A percentile compares a stretch with the other conserved stretches of the same genome.
phyloP scores from a whole-genome alignment of 192 early-diverging fungal genomes.

The Gryganskiella cystojenkinii region DNA sequence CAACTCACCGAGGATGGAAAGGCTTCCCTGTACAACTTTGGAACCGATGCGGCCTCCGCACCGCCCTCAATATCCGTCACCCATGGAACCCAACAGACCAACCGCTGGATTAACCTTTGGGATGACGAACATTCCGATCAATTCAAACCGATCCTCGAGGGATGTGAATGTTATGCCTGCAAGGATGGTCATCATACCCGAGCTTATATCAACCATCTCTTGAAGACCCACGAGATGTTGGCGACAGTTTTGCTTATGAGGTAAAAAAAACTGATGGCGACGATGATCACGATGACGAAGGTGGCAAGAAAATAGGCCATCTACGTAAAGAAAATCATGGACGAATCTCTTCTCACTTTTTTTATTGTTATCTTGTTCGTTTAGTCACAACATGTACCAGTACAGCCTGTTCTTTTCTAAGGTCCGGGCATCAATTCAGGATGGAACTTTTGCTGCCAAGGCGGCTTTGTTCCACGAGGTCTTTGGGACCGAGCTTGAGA shows the following conservation, averaged over 20 bases:
- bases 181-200: conserved; percentile 67
- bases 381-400: conserved; percentile 53
- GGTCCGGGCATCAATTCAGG: conserved; percentile 38
- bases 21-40: conserved; percentile 69
- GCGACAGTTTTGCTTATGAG: conserved; percentile 78
- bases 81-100: background rate
- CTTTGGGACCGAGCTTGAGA: conserved; percentile 36
- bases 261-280: conserved; percentile 21
- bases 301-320: too few relatives aligned
- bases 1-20: conserved; percentile 73
- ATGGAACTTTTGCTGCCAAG: conserved; percentile 34
- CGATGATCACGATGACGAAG: too few relatives aligned
- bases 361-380: background rate
- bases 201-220: conserved; percentile 80
- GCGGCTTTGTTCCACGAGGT: conserved; percentile 14
- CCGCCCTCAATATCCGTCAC: too few relatives aligned
- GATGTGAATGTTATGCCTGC: conserved; percentile 76
- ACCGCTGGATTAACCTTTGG: conserved; percentile 66
- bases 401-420: conserved; percentile 50
- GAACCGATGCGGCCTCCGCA: background rate
- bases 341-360: background rate
- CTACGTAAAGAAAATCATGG: background rate
- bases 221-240: conserved; percentile 82
- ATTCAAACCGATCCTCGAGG: conserved; percentile 69
- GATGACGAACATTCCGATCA: conserved; percentile 63